A percentile compares a stretch with the other conserved stretches of the same genome.
phyloP scores from a whole-genome alignment of 768 basidiomycete species.

The Brasilioporus rufonigricans region DNA sequence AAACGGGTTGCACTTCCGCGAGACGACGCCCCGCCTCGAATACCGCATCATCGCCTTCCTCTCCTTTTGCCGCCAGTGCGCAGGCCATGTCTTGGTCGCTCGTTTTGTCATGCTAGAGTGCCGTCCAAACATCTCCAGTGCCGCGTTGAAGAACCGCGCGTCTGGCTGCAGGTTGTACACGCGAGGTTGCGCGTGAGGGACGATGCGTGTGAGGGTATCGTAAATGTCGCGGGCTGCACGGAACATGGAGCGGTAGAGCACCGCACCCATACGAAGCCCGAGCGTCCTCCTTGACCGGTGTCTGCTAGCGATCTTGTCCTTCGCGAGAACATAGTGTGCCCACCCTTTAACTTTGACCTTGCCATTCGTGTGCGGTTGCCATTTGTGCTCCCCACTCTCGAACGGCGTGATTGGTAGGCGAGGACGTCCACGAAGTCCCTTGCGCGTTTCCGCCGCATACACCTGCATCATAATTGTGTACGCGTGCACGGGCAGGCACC shows the following conservation, averaged over 20 bases:
- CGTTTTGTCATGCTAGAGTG: constrained; percentile 21
- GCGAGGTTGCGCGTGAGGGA: constrained; percentile 24
- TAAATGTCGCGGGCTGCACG: constrained; percentile 31
- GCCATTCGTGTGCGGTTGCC: constrained; percentile 15
- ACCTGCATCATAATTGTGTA: constrained; percentile 72
- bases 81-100: constrained; percentile 9
- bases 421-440: constrained; percentile 18
- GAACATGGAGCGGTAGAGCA: constrained; percentile 39
- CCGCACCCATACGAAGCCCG: constrained; percentile 29
- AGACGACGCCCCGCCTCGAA: constrained; percentile 25
- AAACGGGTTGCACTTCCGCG: constrained; percentile 31
- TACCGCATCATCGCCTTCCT: constrained; percentile 26
- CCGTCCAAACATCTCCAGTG: constrained; percentile 44
- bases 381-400: constrained; percentile 8
- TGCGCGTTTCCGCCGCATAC: constrained; percentile 48
- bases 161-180: constrained; percentile 48
- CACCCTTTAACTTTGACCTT: constrained; percentile 34
- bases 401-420: constrained; percentile 1
- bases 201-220: constrained; percentile 19
- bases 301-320: constrained; percentile 16
- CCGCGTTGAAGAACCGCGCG: constrained; percentile 66
- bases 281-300: constrained; percentile 27
- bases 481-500: constrained; percentile 63
- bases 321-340: constrained; percentile 32
- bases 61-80: constrained; percentile 33